A percentile compares a stretch with the other conserved stretches of the same genome.
Conservation (phyloP, 73 alveolate species). For the Stentor roeselii region DNA sequence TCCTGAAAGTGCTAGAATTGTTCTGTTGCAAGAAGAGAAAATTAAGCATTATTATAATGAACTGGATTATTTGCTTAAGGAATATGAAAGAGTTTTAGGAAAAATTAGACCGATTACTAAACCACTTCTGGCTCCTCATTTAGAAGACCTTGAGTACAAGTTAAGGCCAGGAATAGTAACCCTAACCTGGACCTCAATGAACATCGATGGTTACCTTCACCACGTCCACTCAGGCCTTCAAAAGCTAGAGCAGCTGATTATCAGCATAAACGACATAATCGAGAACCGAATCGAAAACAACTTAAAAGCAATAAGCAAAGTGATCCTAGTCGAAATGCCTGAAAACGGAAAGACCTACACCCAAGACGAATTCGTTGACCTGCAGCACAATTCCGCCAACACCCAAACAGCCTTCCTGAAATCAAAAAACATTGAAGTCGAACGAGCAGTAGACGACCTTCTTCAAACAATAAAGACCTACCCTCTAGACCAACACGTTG, state of each 20-base stretch:
- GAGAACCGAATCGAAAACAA: conserved; percentile 99
- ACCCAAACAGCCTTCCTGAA: conserved; percentile 92
- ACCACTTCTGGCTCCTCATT: conserved; percentile 95
- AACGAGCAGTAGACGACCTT: conserved; percentile 99
- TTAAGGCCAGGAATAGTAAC: conserved; percentile 99
- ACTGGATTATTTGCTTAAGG: conserved; percentile 96
- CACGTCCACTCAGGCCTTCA: conserved; percentile 96
- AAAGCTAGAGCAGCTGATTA: conserved; percentile 97
- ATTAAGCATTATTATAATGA: conserved; percentile 98
- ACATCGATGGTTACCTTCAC: conserved; percentile 97
- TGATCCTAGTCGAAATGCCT: conserved; percentile 97
- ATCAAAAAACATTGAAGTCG: conserved; percentile 98
- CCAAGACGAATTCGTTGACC: conserved; percentile 96
- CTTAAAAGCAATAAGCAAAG: conserved; percentile 95
- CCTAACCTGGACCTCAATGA: conserved; percentile 99
- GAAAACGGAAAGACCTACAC: conserved; percentile 96
- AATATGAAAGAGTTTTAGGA: conserved; percentile 97
- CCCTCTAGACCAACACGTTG: conserved; percentile 99
- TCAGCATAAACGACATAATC: conserved; percentile 97
- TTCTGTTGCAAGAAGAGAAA: conserved; percentile 98
- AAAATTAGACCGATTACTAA: conserved; percentile 98
- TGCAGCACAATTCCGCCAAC: conserved; percentile 95
- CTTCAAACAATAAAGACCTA: conserved; percentile 96
- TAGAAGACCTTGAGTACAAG: conserved; percentile 98
- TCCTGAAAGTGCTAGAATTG: conserved; percentile 99